These are phyloP conservation scores for Leavenworthia alabamica DNA, from an alignment of 345 rosid species.

Conservation along the genomic window DNA sequence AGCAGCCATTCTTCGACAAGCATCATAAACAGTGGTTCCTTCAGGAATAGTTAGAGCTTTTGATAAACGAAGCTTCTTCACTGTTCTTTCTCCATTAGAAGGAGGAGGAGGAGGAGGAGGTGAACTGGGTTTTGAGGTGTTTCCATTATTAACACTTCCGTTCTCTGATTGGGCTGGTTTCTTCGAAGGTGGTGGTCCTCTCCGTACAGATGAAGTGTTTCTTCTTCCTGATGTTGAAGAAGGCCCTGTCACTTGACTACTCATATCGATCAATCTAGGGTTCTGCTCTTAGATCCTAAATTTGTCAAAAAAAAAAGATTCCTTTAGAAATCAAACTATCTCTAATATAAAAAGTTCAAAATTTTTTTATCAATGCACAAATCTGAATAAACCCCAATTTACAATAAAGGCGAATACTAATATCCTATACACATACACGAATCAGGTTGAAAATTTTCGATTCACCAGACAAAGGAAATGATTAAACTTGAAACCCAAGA, in stretches of 20 bases:
- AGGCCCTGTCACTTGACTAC: constrained; percentile 49
- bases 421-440: background rate
- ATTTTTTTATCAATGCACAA: background rate
- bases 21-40: constrained; percentile 80
- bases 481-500: constrained; percentile 7
- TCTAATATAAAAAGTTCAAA: background rate
- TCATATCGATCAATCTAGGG: constrained; percentile 34
- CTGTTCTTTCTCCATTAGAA: constrained; percentile 67
- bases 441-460: background rate
- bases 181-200: constrained; percentile 50
- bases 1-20: constrained; percentile 90
- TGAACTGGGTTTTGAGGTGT: constrained; percentile 59
- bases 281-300: background rate
- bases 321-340: no score
- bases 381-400: background rate
- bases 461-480: background rate
- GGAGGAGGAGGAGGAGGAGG: constrained; percentile 81
- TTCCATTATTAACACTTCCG: constrained; percentile 44
- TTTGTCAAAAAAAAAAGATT: background rate
- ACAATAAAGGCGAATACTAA: background rate
- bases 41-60: constrained; percentile 97
- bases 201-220: constrained; percentile 38
- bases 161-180: constrained; percentile 46
- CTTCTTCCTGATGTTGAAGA: constrained; percentile 43
- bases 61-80: constrained; percentile 77